Base-by-base conservation (phyloP, 2,329 filamentous ascomycete genomes). In the Pseudogymnoascus sp. region DNA sequence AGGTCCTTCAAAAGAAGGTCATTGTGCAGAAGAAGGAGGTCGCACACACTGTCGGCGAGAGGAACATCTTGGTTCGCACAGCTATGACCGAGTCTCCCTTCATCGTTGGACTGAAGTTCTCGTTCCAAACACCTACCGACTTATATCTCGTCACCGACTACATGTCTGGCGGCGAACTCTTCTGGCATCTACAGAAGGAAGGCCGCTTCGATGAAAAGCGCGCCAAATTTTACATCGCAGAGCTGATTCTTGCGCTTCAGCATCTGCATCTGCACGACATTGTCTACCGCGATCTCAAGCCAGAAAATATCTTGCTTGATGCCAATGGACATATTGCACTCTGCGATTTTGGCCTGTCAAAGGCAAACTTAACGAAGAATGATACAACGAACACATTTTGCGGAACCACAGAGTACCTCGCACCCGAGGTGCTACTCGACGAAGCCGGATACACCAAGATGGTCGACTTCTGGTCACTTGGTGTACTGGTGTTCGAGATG, bases 21-120 rank as follows among this genome's bases (percentile, higher is more conserved):
- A 99, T 99, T 70, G 94, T 99, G 25, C 94, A 99, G 76, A 99
- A 99, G 83, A 99, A 99, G 76, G 94, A 99, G 74, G 91, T 99
- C 58, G 91, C 93, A 14, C 94, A 99, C 73, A 99, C 94, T 0
- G 87, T 99, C 37, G 94, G 94, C 66, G 94, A 99, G 76, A 85
- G 94, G 63, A 99, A 99, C 72, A 99, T 99, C 66, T 80, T 99
- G 57, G 94, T 99, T 39, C 89, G 94, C 66, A 99, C 94, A 4
- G 94, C 94, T 28, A 97, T 90, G 76, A 87, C 93, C 0, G 91
- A 97, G 66, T 99, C 94, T 14, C 91, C 93, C 0, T 99, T 99
- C 71, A 99, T 99, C 64, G 94, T 99, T 39, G 93, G 93, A 6
- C 81, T 99, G 69, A 99, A 99, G 71, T 99, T 97, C 72, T 97